Conservation (phyloP, 441 rosid species). For the Populus hybrid region DNA sequence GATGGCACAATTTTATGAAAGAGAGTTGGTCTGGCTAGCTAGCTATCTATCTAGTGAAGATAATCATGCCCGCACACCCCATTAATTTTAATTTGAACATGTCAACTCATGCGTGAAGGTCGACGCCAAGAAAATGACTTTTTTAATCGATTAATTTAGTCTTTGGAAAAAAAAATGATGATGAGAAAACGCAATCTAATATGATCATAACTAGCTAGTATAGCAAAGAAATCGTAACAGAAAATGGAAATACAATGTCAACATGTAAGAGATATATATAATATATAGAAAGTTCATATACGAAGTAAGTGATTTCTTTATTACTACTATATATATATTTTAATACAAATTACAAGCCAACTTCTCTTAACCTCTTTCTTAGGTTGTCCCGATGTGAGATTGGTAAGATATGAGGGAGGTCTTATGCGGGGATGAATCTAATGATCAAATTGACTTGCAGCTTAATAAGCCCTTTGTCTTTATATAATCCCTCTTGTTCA, state of each 20-base stretch:
- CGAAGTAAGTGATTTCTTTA: constrained; percentile 1
- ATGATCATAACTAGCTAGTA: no score
- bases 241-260: not conserved
- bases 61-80: not conserved
- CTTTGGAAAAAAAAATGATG: not conserved
- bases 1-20: not conserved
- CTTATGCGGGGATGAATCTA: constrained; percentile 42
- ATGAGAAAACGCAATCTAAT: not conserved
- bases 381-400: constrained; percentile 11
- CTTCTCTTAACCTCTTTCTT: constrained; percentile 9
- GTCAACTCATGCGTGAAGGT: constrained; percentile 4
- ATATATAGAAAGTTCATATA: not conserved
- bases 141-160: not conserved
- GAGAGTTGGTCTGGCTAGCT: not conserved
- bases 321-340: not conserved
- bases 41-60: not conserved
- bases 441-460: constrained; percentile 51
- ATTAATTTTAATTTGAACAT: constrained; percentile 3
- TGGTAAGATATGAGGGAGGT: constrained; percentile 49
- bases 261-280: not conserved
- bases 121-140: not conserved
- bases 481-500: not conserved
- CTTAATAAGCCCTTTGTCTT: not conserved
- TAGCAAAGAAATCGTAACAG: not conserved
- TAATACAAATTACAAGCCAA: not conserved